Evolutionary conservation across 2,329 filamentous ascomycete species (phyloP), one percentile per base, ranked within the genome.

Genomic region (Macroventuria anomochaeta): DNA sequence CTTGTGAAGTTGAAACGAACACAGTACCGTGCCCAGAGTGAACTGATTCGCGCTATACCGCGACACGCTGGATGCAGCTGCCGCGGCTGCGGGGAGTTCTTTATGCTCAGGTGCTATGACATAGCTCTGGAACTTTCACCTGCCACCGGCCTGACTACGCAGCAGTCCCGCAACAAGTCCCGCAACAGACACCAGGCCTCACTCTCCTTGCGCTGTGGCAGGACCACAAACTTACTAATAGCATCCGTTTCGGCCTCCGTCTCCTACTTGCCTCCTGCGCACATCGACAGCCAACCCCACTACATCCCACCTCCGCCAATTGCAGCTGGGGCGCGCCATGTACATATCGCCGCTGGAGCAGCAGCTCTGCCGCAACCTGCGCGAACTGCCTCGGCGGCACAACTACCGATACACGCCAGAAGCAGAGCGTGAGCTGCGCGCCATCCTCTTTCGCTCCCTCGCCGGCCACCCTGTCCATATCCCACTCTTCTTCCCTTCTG

Each of bases 401-500:
- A 80, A 83, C 61, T 90, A 91, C 77, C 88, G 89, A 58, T 99
- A 93, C 77, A 87, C 83, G 34, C 81, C 87, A 46, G 79, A 85
- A 39, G 91, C 93, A 46, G 83, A 85, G 59, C 83, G 83, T 55
- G 85, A 90, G 58, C 86, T 99, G 26, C 79, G 96, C 50, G 82
- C 86, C 68, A 86, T 86, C 52, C 88, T 99, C 48, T 99, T 97
- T 77, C 89, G 86, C 79, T 96, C 90, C 46, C 85, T 99, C 65
- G 90, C 91, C 26, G 88, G 86, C 56, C 86, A 90, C 58, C 79
- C 84, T 53, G 87, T 93, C 59, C 88, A 93, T 68, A 81, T 97
- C 70, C 81, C 82, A 42, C 82, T 91, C 15, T 85, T 99, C 67
- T 99, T 99, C 69, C 92, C 92, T 1, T 80, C 88, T 33, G 91